Conservation (phyloP, 176 grass and related monocot species). For the Poa annua region DNA sequence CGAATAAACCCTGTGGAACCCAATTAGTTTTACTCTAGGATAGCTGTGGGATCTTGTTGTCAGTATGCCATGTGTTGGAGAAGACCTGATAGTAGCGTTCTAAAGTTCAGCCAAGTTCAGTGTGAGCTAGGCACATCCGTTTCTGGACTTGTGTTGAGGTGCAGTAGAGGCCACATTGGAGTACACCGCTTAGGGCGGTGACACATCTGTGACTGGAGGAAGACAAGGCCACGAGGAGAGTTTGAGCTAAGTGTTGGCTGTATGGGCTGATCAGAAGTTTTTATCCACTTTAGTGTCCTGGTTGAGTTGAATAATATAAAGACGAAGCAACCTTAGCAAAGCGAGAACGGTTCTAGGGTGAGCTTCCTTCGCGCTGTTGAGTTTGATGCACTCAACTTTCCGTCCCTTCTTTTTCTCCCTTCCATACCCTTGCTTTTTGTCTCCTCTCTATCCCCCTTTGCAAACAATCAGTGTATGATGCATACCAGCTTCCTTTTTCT, state of each 20-base stretch:
- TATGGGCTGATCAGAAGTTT: not conserved
- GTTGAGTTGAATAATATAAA: slow-evolving; percentile 4
- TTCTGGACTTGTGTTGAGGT: slow-evolving; percentile 7
- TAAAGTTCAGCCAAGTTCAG: not conserved
- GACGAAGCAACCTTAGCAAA: slow-evolving; percentile 4
- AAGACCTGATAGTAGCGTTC: not conserved
- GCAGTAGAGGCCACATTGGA: not conserved
- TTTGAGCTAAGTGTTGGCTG: not conserved
- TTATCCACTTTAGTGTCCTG: not conserved
- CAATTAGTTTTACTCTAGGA: slow-evolving; percentile 4
- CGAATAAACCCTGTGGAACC: not conserved
- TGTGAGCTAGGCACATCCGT: not conserved
- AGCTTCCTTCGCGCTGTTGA: not conserved
- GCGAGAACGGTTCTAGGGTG: not conserved
- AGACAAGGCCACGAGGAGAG: not conserved
- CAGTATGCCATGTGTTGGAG: slow-evolving; percentile 17
- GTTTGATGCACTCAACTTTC: slow-evolving; percentile 5
- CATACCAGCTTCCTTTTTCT: not conserved
- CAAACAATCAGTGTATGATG: not conserved
- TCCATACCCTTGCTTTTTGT: not conserved
- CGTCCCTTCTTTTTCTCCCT: not conserved
- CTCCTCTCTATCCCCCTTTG: not conserved
- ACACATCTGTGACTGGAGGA: slow-evolving; percentile 10
- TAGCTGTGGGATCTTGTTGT: slow-evolving; percentile 3
- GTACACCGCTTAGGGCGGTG: not conserved